Percentiles rank a stretch among this genome's conserved stretches.
These are phyloP conservation scores for Lipomyces orientalis DNA, from an alignment of 805 yeast species.

Conservation along the genomic window DNA sequence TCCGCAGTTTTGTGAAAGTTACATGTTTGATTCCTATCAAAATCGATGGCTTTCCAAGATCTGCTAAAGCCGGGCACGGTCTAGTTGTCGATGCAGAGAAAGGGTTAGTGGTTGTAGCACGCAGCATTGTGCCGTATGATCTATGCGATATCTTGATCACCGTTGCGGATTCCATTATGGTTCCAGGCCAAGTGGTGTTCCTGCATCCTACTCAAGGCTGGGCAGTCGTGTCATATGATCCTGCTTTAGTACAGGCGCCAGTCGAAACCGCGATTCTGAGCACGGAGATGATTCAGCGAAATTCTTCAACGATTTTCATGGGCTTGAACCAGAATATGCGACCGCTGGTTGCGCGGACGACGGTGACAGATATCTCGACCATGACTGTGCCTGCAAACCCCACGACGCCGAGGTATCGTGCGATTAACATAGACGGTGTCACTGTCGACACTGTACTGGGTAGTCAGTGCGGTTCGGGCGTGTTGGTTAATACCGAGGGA, in stretches of 20 bases:
- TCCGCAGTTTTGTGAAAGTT: slow-evolving; percentile 74
- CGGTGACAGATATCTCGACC: slow-evolving; percentile 76
- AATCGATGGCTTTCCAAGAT: slow-evolving; percentile 74
- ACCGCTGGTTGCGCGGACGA: slow-evolving; percentile 73
- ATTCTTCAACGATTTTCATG: slow-evolving; percentile 76
- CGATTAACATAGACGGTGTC: slow-evolving; percentile 79
- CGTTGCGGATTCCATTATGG: slow-evolving; percentile 81
- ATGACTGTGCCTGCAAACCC: slow-evolving; percentile 72
- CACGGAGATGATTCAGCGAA: slow-evolving; percentile 64
- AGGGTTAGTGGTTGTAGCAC: slow-evolving; percentile 80
- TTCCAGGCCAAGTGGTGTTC: slow-evolving; percentile 81
- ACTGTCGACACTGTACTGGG: slow-evolving; percentile 74
- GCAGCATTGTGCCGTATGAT: slow-evolving; percentile 83
- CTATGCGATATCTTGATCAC: slow-evolving; percentile 74
- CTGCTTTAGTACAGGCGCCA: slow-evolving; percentile 71
- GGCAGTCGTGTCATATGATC: slow-evolving; percentile 83
- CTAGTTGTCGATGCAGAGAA: slow-evolving; percentile 78
- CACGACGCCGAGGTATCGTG: slow-evolving; percentile 79
- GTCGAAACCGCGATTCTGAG: slow-evolving; percentile 71
- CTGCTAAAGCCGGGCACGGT: slow-evolving; percentile 71
- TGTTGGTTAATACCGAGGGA: slow-evolving; percentile 77
- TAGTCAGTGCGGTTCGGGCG: slow-evolving; percentile 78
- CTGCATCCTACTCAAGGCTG: slow-evolving; percentile 88
- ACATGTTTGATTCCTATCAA: slow-evolving; percentile 68
- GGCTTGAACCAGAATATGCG: slow-evolving; percentile 78